Conservation (phyloP, 768 basidiomycete species). For the Krasilnikovozyma curviuscula region DNA sequence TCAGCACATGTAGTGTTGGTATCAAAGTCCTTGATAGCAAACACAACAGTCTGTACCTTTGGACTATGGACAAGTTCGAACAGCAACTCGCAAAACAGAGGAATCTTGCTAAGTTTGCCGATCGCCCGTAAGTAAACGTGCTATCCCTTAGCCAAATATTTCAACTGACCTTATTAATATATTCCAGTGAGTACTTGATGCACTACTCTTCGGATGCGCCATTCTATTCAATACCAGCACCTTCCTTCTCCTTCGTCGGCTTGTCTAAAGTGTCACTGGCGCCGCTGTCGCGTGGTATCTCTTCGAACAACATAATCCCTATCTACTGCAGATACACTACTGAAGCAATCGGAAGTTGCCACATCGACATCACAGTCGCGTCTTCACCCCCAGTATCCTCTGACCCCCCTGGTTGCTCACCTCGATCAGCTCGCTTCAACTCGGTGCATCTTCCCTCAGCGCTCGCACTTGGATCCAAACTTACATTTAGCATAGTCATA, state of each 20-base stretch:
- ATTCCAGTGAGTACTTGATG: constrained; percentile 45
- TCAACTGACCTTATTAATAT: neutral
- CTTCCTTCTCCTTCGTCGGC: constrained; percentile 82
- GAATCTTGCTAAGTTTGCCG: constrained; percentile 71
- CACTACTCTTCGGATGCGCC: constrained; percentile 88
- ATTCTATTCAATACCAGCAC: constrained; percentile 73
- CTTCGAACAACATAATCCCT: constrained; percentile 55
- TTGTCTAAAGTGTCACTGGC: constrained; percentile 64
- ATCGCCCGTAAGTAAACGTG: constrained; percentile 41
- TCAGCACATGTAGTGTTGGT: constrained; percentile 57
- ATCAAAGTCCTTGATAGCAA: constrained; percentile 81
- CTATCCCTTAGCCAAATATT: neutral
- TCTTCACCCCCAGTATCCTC: neutral
- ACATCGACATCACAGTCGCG: constrained; percentile 55
- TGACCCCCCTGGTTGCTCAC: constrained; percentile 5
- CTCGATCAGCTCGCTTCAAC: neutral
- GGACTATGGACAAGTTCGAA: constrained; percentile 74
- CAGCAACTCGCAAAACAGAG: constrained; percentile 86
- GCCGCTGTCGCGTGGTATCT: constrained; percentile 54
- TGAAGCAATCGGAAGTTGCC: constrained; percentile 88
- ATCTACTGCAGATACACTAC: constrained; percentile 87
- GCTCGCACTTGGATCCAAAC: constrained; percentile 55
- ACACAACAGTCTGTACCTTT: constrained; percentile 50
- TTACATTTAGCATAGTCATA: constrained; percentile 65
- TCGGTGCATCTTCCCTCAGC: constrained; percentile 36